phyloP scores from a whole-genome alignment of 228 moss, liverwort and hornwort genomes.

The Sphagnum fallax region DNA sequence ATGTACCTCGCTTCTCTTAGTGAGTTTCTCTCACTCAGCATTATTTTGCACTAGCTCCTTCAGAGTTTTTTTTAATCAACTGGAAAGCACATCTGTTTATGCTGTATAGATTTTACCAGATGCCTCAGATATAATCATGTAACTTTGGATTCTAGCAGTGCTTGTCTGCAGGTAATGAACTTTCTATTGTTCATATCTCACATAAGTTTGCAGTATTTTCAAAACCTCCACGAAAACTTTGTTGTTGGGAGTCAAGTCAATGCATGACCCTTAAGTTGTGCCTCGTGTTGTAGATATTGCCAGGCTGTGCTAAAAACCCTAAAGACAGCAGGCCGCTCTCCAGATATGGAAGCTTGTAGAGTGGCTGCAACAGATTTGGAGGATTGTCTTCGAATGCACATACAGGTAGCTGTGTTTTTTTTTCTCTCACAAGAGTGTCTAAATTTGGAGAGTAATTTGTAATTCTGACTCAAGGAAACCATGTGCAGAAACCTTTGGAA shows the following conservation, averaged over 20 bases:
- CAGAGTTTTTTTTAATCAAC: not conserved
- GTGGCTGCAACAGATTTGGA: constrained; percentile 68
- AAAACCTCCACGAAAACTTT: too few relatives aligned
- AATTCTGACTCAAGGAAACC: not conserved
- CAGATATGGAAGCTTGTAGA: constrained; percentile 75
- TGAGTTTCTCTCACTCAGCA: not conserved
- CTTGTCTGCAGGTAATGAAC: too few relatives aligned
- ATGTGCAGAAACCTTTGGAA: not conserved
- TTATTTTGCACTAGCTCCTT: not conserved
- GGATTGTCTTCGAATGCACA: constrained; percentile 71
- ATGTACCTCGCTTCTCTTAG: too few relatives aligned
- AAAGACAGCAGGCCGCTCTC: constrained; percentile 73
- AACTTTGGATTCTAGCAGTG: too few relatives aligned
- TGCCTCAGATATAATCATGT: too few relatives aligned
- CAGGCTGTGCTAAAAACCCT: constrained; percentile 67
- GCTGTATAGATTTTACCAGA: too few relatives aligned
- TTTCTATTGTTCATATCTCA: too few relatives aligned
- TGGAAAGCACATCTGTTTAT: too few relatives aligned
- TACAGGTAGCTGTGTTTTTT: constrained; percentile 40
- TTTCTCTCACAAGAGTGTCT: not conserved
- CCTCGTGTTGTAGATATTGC: constrained; percentile 42
- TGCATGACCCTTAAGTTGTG: too few relatives aligned
- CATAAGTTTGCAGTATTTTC: too few relatives aligned
- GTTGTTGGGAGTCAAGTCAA: too few relatives aligned
- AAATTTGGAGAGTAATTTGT: not conserved